phyloP scores from a whole-genome alignment of 768 basidiomycete species.

The Obba rivulosa region DNA sequence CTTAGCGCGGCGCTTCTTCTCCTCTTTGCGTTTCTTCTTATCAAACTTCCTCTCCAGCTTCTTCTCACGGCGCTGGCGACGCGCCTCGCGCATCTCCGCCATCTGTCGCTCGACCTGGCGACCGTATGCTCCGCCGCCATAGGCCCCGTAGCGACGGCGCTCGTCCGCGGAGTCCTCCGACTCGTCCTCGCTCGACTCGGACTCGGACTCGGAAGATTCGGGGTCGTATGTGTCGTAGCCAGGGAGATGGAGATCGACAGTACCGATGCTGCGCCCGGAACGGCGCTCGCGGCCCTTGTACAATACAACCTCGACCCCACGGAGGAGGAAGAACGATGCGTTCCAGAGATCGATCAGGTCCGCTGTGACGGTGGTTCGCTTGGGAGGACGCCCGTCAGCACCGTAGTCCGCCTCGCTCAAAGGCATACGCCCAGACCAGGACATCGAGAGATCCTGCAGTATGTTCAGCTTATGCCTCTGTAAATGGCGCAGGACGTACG shows the following conservation, averaged over 20 bases:
- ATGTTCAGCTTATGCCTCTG: not conserved
- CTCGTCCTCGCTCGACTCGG: constrained; percentile 27
- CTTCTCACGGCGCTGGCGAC: constrained; percentile 37
- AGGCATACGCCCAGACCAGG: constrained; percentile 75
- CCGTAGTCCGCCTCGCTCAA: constrained; percentile 39
- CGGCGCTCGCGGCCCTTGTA: constrained; percentile 76
- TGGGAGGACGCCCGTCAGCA: constrained; percentile 44
- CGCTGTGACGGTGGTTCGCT: constrained; percentile 54
- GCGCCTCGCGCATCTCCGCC: constrained; percentile 43
- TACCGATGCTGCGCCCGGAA: constrained; percentile 56
- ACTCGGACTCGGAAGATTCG: constrained; percentile 32
- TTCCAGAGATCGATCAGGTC: constrained; percentile 83
- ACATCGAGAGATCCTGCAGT: constrained; percentile 61
- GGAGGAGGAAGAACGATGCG: constrained; percentile 62
- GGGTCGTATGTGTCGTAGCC: constrained; percentile 37
- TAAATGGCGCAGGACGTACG: constrained; percentile 34
- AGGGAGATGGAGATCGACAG: constrained; percentile 50
- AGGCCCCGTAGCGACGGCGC: constrained; percentile 21
- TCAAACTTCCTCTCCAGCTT: constrained; percentile 45
- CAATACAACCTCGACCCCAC: constrained; percentile 76
- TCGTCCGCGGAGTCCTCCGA: constrained; percentile 37
- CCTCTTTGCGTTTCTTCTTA: constrained; percentile 54
- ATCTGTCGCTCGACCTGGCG: constrained; percentile 29
- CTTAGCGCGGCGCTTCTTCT: constrained; percentile 57
- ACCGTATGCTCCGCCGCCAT: constrained; percentile 34